A percentile compares a stretch with the other conserved stretches of the same genome.
Conservation (phyloP, 768 basidiomycete species). For the Lactarius trivialis region DNA sequence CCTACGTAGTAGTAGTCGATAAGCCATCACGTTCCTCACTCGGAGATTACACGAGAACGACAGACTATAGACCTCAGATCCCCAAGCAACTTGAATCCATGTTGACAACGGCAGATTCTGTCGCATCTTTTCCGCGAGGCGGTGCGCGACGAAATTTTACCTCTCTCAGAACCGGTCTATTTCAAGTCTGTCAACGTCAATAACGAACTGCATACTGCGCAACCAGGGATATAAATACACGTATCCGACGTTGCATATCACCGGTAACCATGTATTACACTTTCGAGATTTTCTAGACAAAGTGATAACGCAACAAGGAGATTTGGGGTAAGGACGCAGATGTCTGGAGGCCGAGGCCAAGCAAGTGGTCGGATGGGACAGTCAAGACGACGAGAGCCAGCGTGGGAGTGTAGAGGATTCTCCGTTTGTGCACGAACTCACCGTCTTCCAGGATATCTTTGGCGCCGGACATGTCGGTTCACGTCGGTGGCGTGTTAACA, state of each 20-base stretch:
- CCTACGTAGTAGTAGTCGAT: no score
- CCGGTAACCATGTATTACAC: background rate
- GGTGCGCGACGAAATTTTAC: slow-evolving; percentile 25
- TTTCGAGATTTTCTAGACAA: background rate
- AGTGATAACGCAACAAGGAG: background rate
- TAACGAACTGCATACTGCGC: slow-evolving; percentile 4
- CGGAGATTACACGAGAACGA: no score
- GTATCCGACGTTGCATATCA: slow-evolving; percentile 16
- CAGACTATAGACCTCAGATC: no score
- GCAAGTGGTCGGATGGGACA: slow-evolving; percentile 13
- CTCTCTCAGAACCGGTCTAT: slow-evolving; percentile 13
- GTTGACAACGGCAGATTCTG: no score
- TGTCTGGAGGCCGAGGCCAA: slow-evolving; percentile 19
- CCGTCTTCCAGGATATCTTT: slow-evolving; percentile 9
- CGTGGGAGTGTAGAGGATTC: background rate
- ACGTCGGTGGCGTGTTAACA: background rate
- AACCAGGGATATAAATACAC: slow-evolving; percentile 2
- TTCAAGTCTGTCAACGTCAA: slow-evolving; percentile 7
- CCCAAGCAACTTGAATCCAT: no score
- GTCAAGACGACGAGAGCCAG: background rate
- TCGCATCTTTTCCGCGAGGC: slow-evolving; percentile 20
- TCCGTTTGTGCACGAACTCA: background rate
- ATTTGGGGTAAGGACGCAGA: slow-evolving; percentile 17
- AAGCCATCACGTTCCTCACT: no score
- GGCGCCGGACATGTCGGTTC: slow-evolving; percentile 18